phyloP scores from a whole-genome alignment of 495 filamentous ascomycete species.

The Neurospora sp. region DNA sequence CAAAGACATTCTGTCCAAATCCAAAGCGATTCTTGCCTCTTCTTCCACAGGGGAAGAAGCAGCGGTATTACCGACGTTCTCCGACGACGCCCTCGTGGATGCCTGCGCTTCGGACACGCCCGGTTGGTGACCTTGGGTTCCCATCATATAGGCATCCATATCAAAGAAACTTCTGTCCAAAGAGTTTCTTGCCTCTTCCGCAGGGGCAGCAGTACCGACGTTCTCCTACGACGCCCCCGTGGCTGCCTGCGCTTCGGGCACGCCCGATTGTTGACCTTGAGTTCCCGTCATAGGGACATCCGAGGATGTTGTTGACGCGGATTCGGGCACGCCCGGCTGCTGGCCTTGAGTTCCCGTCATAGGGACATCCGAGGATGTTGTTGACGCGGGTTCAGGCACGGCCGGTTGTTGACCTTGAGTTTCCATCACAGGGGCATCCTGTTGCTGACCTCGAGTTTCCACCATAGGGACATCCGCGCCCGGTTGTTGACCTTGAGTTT shows the following conservation, averaged over 20 bases:
- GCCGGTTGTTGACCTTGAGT: not conserved
- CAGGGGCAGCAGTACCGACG: not conserved
- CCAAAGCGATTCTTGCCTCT: not conserved
- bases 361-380: not conserved
- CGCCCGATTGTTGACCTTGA: not conserved
- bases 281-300: not conserved
- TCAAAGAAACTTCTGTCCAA: too few species aligned
- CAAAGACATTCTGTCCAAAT: not conserved
- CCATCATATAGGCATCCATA: not conserved
- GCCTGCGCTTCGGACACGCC: not conserved
- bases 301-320: not conserved
- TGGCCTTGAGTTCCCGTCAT: not conserved
- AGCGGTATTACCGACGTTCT: not conserved
- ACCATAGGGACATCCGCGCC: not conserved
- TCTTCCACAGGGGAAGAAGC: not conserved
- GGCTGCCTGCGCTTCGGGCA: not conserved
- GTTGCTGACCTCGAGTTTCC: not conserved
- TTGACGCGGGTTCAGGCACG: not conserved
- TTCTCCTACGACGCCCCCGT: not conserved
- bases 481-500: not conserved
- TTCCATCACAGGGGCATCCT: not conserved
- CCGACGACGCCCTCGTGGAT: not conserved
- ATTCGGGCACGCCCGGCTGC: not conserved
- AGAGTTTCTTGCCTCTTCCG: not conserved
- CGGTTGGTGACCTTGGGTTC: not conserved